Conservation (phyloP, 2,329 filamentous ascomycete genomes). For the Lachnellula occidentalis region DNA sequence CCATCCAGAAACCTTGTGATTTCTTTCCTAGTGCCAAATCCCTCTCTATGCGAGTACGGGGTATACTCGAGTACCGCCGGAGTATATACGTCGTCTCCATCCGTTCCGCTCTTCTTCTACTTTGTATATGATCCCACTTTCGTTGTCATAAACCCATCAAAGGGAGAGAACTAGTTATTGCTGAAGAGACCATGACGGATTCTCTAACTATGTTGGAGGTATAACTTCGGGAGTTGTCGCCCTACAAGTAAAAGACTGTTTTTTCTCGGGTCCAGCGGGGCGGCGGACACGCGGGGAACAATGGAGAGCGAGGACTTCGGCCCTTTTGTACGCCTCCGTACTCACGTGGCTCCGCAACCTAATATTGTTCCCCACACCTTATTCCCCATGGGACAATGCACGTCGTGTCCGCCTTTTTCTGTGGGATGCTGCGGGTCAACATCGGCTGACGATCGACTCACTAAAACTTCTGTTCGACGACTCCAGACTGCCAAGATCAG, state of each 20-base stretch:
- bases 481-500: background rate
- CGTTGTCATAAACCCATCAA: background rate
- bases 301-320: constrained; percentile 1
- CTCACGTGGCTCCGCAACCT: background rate
- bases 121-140: background rate
- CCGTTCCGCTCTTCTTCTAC: background rate
- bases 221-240: background rate
- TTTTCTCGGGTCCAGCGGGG: background rate
- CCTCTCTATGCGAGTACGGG: too few relatives aligned
- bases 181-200: background rate
- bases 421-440: background rate
- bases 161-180: too few relatives aligned
- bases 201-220: background rate
- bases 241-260: background rate
- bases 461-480: background rate
- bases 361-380: background rate
- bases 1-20: background rate
- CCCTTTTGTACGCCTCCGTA: background rate
- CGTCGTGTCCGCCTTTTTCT: background rate
- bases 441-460: background rate
- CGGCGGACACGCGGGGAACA: background rate
- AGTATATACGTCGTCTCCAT: background rate
- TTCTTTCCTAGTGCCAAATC: too few relatives aligned
- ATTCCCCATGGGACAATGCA: background rate
- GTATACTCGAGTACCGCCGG: too few relatives aligned